Conservation (phyloP, 2,329 filamentous ascomycete species). For the Phaeosphaeriaceae sp. region DNA sequence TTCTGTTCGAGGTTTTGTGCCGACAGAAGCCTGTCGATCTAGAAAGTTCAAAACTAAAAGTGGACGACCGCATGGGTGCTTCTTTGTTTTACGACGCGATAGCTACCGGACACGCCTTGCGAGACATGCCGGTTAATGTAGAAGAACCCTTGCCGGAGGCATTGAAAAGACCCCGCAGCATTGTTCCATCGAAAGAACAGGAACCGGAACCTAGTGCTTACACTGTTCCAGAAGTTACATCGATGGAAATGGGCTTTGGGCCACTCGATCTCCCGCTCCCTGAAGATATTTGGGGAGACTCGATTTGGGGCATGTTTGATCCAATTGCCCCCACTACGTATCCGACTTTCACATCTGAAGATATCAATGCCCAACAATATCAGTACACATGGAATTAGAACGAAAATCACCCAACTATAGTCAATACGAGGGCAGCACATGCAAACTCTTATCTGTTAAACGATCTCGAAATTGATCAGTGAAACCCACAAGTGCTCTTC, state of each 20-base stretch:
- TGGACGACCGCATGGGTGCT: constrained; percentile 28
- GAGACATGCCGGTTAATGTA: constrained; percentile 13
- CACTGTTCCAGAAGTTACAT: neutral
- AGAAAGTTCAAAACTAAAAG: constrained; percentile 19
- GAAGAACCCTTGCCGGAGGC: constrained; percentile 10
- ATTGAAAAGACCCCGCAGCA: neutral
- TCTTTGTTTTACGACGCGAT: constrained; percentile 28
- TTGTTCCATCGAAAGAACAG: neutral
- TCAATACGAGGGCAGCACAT: no score
- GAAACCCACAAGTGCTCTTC: no score
- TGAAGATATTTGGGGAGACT: constrained; percentile 30
- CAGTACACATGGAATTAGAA: neutral
- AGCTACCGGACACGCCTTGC: constrained; percentile 21
- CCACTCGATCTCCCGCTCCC: constrained; percentile 26
- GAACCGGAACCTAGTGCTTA: neutral
- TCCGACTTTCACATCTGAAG: neutral
- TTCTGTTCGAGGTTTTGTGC: constrained; percentile 21
- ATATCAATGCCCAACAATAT: no score
- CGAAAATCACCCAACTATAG: no score
- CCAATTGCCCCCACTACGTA: constrained; percentile 9
- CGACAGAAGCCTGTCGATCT: constrained; percentile 24
- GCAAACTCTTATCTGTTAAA: no score
- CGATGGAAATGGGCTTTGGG: constrained; percentile 9
- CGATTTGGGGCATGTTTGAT: constrained; percentile 31
- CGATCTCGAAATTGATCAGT: no score